A percentile compares a stretch with the other conserved stretches of the same genome.
Evolutionary conservation across 768 basidiomycete genomes (phyloP).

Genomic region (Mycena alexandri): DNA sequence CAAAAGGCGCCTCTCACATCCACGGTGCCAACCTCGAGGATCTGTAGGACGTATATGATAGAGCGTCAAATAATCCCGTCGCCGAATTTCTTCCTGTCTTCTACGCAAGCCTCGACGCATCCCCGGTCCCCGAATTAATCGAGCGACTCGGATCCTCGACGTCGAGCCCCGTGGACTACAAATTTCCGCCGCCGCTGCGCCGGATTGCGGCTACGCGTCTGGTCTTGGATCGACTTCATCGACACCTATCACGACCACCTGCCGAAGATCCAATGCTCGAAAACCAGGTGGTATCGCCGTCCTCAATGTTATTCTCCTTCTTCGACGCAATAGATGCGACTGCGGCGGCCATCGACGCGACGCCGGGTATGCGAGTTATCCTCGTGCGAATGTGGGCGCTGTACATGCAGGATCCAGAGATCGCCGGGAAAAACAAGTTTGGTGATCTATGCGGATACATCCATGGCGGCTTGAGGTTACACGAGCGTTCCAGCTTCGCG

Average conservation of each 20-base stretch:
- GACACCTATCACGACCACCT: conserved; percentile 3
- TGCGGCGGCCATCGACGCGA: not conserved
- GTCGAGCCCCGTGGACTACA: not conserved
- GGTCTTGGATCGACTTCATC: conserved; percentile 16
- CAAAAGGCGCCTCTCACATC: not conserved
- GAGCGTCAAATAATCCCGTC: not conserved
- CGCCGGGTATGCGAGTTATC: not conserved
- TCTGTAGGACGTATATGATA: not conserved
- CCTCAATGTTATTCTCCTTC: not conserved
- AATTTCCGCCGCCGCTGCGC: not conserved
- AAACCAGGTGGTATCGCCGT: not conserved
- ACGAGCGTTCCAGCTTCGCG: not conserved
- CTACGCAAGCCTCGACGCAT: not conserved
- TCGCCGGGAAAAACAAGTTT: not conserved
- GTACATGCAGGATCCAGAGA: not conserved
- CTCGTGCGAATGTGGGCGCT: not conserved
- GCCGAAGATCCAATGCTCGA: not conserved
- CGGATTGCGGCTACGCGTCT: conserved; percentile 2
- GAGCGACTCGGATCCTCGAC: not conserved
- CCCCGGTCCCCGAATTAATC: not conserved
- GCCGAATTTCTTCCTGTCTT: not conserved
- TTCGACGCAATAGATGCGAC: not conserved
- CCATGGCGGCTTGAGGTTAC: not conserved
- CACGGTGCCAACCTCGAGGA: not conserved
- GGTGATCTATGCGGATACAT: not conserved